Conservation (phyloP, 2,329 filamentous ascomycete genomes). For the Epichloe scottii region DNA sequence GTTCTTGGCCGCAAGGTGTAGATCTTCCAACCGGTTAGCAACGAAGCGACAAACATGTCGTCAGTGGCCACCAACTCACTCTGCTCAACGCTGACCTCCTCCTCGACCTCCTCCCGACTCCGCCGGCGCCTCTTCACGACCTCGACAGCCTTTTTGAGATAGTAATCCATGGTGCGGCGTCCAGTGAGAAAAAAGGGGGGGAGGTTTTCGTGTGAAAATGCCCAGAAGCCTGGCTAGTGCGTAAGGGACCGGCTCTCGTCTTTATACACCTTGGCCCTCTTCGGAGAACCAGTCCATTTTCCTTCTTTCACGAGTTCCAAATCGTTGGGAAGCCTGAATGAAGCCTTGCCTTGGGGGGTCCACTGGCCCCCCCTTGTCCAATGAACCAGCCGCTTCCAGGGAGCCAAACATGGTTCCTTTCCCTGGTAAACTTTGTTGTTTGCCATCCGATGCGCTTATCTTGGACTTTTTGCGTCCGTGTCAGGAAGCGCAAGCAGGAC, state of each 20-base stretch:
- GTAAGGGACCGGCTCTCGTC: no score
- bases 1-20: slow-evolving; percentile 3
- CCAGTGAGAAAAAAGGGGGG: no score
- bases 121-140: slow-evolving; percentile 2
- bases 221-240: no score
- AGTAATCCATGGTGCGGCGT: slow-evolving; percentile 2
- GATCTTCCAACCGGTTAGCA: neutral
- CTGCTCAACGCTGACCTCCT: neutral
- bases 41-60: neutral
- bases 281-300: neutral
- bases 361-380: neutral
- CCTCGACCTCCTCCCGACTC: neutral
- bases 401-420: neutral
- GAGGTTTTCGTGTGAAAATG: no score
- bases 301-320: neutral
- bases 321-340: neutral
- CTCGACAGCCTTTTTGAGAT: slow-evolving; percentile 2
- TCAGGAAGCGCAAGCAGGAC: no score
- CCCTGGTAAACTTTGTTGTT: neutral
- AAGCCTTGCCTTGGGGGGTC: no score
- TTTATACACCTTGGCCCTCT: no score
- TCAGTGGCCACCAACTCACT: neutral
- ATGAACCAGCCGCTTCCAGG: neutral
- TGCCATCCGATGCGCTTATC: neutral
- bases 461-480: neutral